Percentiles rank a stretch among this genome's conserved stretches.
Evolutionary conservation across 1,139 yeast species (phyloP).

Genomic region (Debaryomycetaceae sp.): DNA sequence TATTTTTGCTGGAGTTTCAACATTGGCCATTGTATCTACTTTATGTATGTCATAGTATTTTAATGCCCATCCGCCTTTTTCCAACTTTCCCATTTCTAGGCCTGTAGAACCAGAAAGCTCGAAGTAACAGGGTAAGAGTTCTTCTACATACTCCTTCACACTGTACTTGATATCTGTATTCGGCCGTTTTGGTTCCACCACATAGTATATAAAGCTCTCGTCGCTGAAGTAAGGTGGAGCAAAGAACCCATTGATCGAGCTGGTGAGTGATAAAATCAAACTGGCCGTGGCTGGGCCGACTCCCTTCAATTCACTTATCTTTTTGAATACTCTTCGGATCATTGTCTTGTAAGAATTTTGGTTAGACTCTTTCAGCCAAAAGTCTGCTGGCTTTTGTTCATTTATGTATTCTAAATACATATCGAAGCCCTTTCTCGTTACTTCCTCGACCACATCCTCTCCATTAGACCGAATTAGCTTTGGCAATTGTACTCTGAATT

Average conservation of each 20-base stretch:
- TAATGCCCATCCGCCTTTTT: constrained; percentile 40
- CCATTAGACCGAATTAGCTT: constrained; percentile 38
- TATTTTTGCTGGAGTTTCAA: constrained; percentile 17
- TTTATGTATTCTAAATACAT: constrained; percentile 18
- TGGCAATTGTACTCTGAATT: constrained; percentile 44
- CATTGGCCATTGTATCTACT: constrained; percentile 22
- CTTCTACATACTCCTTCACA: constrained; percentile 40
- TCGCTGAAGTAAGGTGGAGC: constrained; percentile 52
- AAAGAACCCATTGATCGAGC: constrained; percentile 14
- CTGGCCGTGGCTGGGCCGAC: constrained; percentile 55
- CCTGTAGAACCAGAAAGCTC: constrained; percentile 6
- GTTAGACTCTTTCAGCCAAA: constrained; percentile 9
- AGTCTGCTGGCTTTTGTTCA: constrained; percentile 4
- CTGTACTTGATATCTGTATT: constrained; percentile 38
- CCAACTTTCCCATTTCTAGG: constrained; percentile 19
- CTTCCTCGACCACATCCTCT: constrained; percentile 20
- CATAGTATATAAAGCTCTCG: constrained; percentile 38
- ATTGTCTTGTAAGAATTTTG: constrained; percentile 13
- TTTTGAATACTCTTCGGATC: constrained; percentile 25
- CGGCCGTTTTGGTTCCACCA: constrained; percentile 27
- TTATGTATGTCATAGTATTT: constrained; percentile 26
- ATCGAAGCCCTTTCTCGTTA: constrained; percentile 28
- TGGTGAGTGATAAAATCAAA: constrained; percentile 34
- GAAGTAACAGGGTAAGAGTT: constrained; percentile 25
- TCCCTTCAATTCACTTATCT: constrained; percentile 35